Base-by-base conservation (phyloP, 1,139 yeast genomes). In the Candida buenavistaensis region DNA sequence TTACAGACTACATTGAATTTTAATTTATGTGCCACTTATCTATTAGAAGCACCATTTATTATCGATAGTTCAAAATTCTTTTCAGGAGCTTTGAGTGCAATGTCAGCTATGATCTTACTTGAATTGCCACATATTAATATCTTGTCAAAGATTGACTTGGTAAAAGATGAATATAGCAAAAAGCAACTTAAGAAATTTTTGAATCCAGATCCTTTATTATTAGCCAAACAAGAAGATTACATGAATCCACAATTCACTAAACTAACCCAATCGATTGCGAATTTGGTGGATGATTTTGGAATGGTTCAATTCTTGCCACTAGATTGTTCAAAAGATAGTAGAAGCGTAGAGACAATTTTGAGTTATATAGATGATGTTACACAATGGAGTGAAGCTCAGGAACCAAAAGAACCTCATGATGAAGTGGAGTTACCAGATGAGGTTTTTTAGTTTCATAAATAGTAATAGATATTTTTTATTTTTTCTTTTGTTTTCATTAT, bases 291-390 rank as follows among this genome's bases (percentile, higher is more conserved):
- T 55, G 99, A 94, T 54, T 92, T 92, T 59, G 97, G 98, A 6
- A 92, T 92, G 99, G 97, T 92, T 3, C 97, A 92, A 55, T 92
- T 89, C 54, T 65, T 92, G 45, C 97, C 98, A 0, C 69, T 92
- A 44, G 94, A 88, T 52, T 82, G 96, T 31, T 74, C 81, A 30
- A 82, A 85, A 54, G 83, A 89, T 27, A 72, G 74, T 39, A 90
- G 82, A 33, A 77, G 89, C 31, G 83, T 92, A 13, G 79, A 83
- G 6, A 83, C 92, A 0, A 92, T 92, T 35, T 68, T 94, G 48
- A 84, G 96, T 53, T 89, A 89, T 57, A 85, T 94, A 25, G 99
- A 92, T 55, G 98, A 92, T 57, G 87, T 92, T 14, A 92, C 98
- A 0, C 99, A 92, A 55, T 92, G 98, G 98, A 81, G 89, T 17